Evolutionary conservation across 352 stramenopile species (phyloP), one percentile per base, ranked within the genome.

Genomic region (Phytophthora hybrid): DNA sequence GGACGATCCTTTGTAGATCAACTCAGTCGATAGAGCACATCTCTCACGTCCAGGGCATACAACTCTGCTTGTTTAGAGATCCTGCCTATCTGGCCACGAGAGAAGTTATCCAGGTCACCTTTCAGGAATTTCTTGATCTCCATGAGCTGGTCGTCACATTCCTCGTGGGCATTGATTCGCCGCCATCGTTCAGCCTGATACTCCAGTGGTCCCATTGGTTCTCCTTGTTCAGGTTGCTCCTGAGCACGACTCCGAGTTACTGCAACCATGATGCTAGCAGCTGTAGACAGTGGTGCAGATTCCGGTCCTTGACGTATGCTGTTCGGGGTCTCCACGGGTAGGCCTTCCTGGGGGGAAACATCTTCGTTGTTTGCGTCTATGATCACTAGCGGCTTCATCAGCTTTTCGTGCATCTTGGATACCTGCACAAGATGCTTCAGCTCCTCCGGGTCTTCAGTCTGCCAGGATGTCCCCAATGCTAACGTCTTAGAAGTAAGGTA

Each of bases 71-170:
- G 37, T 5, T 44, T 44, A 11, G 37, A 44, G 3, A 44, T 5
- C 37, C 16, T 44, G 11, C 37, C 10, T 18, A 44, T 44, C 37
- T 44, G 37, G 11, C 16, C 11, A 5, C 11, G 37, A 5, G 37
- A 44, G 11, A 18, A 44, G 6, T 14, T 18, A 14, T 14, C 16
- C 37, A 44, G 11, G 11, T 66, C 46, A 11, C 47, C 59, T 37
- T 23, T 47, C 26, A 66, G 59, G 7, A 59, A 66, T 14, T 39
- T 41, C n/a, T 51, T 66, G 26, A 66, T 18, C 2, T 47, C 44
- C 10, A 29, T 10, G 4, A 66, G 11, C 3, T 58, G 21, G 5
- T 6, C 1, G 46, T 58, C 59, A 26, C 23, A 26, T 26, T 26
- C 23, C 23, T 26, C 1, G 23, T 26, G 23, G 1, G 23, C 23